Evolutionary conservation across 2,329 filamentous ascomycete species (phyloP).

Genomic region (Myriosclerotinia duriaeana): DNA sequence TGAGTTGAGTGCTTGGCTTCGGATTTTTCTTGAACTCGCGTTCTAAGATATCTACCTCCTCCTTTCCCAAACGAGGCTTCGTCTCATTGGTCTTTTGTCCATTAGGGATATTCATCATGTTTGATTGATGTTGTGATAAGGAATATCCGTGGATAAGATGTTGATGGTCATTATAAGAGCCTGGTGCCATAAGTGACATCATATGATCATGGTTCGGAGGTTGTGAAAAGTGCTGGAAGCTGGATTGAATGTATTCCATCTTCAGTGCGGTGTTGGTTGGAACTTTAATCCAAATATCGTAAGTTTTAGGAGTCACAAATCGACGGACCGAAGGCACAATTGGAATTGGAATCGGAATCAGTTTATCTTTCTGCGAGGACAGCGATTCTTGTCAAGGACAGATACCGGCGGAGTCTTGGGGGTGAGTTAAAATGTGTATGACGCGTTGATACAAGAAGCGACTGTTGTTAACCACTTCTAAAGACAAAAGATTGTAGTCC

Average conservation of each 20-base stretch:
- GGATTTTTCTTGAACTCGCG: conserved; percentile 62
- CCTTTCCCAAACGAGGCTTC: conserved; percentile 51
- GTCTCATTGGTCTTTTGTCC: conserved; percentile 37
- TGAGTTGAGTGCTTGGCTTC: conserved; percentile 62
- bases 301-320: background rate
- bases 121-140: conserved; percentile 40
- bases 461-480: conserved; percentile 10
- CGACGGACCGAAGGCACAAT: background rate
- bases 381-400: background rate
- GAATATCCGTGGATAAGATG: conserved; percentile 30
- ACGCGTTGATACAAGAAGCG: conserved; percentile 5
- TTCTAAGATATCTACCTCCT: conserved; percentile 59
- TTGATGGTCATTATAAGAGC: conserved; percentile 29
- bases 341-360: background rate
- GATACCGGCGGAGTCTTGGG: background rate
- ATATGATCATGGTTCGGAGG: conserved; percentile 32
- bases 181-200: conserved; percentile 23
- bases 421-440: conserved; percentile 4
- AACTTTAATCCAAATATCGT: background rate
- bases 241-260: conserved; percentile 37
- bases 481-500: conserved; percentile 27
- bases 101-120: conserved; percentile 33
- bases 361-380: background rate
- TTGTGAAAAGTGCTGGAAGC: conserved; percentile 23
- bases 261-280: conserved; percentile 21